phyloP scores from a whole-genome alignment of 2,329 filamentous ascomycete species.

The Cladosporium sp. region DNA sequence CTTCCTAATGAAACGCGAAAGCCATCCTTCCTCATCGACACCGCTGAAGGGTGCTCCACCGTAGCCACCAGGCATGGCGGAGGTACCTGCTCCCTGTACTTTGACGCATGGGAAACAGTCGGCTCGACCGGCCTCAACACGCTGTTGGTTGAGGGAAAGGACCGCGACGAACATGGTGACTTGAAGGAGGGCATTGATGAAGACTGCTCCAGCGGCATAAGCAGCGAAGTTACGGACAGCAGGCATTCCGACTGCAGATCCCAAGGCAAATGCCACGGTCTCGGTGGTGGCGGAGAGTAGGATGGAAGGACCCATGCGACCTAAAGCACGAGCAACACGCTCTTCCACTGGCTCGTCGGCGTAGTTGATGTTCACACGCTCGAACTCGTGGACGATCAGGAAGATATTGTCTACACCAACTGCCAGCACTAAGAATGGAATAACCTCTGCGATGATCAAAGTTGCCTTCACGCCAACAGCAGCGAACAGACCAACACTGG shows the following conservation, averaged over 20 bases:
- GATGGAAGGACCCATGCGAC: conserved; percentile 95
- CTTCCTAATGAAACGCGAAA: conserved; percentile 88
- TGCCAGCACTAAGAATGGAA: conserved; percentile 92
- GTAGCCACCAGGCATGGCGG: conserved; percentile 59
- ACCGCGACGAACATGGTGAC: conserved; percentile 97
- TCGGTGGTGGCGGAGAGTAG: conserved; percentile 93
- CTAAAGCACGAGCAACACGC: conserved; percentile 81
- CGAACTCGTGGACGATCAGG: conserved; percentile 96
- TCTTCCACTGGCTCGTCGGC: conserved; percentile 85
- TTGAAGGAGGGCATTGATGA: conserved; percentile 95
- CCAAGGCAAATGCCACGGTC: conserved; percentile 87
- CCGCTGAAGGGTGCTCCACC: conserved; percentile 60
- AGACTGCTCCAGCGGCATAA: conserved; percentile 91
- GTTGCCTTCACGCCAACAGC: conserved; percentile 90
- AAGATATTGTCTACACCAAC: conserved; percentile 99
- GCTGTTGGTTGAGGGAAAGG: conserved; percentile 81
- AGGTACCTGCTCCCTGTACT: conserved; percentile 67
- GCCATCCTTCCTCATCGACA: conserved; percentile 72
- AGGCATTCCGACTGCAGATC: conserved; percentile 94
- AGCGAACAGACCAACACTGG: conserved; percentile 92
- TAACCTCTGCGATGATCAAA: conserved; percentile 96
- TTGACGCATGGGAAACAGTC: conserved; percentile 91
- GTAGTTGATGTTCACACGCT: conserved; percentile 87
- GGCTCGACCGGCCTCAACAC: conserved; percentile 82
- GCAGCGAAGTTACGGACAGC: conserved; percentile 96